Conservation (phyloP, 805 yeast species). For the Ogataea methanolica region DNA sequence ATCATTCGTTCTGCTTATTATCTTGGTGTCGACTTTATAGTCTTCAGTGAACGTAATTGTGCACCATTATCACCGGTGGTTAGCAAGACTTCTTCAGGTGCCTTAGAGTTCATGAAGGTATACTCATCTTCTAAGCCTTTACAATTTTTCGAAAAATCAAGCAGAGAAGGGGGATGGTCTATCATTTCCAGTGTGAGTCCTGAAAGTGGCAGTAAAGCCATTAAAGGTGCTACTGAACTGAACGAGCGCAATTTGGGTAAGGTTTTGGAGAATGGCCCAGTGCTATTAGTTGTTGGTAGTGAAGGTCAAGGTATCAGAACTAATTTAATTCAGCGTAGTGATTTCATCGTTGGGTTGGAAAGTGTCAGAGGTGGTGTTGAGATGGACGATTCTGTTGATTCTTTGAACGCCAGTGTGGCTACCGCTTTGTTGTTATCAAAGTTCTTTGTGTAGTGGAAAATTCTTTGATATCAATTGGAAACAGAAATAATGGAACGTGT, state of each 20-base stretch:
- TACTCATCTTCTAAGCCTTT: slow-evolving; percentile 56
- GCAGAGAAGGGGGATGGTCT: slow-evolving; percentile 58
- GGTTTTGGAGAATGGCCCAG: slow-evolving; percentile 48
- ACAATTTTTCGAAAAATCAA: slow-evolving; percentile 53
- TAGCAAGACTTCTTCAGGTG: slow-evolving; percentile 79
- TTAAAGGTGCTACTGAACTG: slow-evolving; percentile 22
- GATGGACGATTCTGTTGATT: slow-evolving; percentile 49
- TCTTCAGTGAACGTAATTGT: slow-evolving; percentile 63
- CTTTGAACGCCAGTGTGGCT: slow-evolving; percentile 88
- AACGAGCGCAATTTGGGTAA: slow-evolving; percentile 39
- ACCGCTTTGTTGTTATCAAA: slow-evolving; percentile 57
- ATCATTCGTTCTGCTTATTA: slow-evolving; percentile 74
- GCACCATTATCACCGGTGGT: slow-evolving; percentile 77
- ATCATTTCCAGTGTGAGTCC: slow-evolving; percentile 57
- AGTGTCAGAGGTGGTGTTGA: slow-evolving; percentile 17
- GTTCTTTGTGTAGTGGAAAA: slow-evolving; percentile 5
- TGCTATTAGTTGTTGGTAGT: slow-evolving; percentile 72
- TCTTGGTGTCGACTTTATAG: slow-evolving; percentile 77
- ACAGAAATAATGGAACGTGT: too few species aligned
- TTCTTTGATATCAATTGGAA: too few species aligned
- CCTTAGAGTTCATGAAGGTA: slow-evolving; percentile 67
- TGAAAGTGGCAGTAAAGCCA: neutral
- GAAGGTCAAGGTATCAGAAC: slow-evolving; percentile 83
- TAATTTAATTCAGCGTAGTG: slow-evolving; percentile 54
- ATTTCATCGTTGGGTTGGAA: slow-evolving; percentile 40